Percentiles rank a stretch among this genome's conserved stretches.
Evolutionary conservation across 192 early-diverging fungal genomes (phyloP).

Genomic region (Backusella sp.): DNA sequence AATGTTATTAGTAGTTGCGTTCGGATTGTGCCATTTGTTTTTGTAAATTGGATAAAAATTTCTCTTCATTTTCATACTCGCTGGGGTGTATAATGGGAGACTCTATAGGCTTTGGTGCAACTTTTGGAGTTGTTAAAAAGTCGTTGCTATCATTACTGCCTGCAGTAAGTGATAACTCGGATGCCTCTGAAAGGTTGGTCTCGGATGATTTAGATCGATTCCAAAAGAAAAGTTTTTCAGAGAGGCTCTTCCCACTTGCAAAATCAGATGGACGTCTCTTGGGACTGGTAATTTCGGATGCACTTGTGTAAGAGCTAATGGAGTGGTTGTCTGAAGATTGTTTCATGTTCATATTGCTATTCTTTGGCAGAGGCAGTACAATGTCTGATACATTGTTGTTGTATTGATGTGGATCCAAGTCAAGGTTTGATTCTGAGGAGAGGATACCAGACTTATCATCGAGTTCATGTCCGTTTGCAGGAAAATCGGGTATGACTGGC

Average conservation of each 20-base stretch:
- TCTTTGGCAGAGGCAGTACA: neutral
- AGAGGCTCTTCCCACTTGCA: neutral
- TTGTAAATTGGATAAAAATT: constrained; percentile 5
- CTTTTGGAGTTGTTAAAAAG: neutral
- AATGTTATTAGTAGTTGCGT: neutral
- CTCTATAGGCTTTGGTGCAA: neutral
- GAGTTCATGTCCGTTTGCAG: neutral
- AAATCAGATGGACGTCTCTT: constrained; percentile 6
- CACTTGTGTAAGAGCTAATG: neutral
- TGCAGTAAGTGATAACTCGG: neutral
- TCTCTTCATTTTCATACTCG: constrained; percentile 24
- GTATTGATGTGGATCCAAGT: neutral
- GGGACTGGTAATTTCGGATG: neutral
- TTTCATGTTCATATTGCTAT: neutral
- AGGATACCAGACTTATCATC: neutral
- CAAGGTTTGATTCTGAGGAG: neutral
- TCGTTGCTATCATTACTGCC: neutral
- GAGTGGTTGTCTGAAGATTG: neutral
- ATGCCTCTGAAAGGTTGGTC: neutral
- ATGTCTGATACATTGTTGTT: neutral
- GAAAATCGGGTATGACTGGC: neutral
- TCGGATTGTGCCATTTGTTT: neutral
- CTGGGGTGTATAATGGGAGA: constrained; percentile 27
- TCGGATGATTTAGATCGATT: neutral
- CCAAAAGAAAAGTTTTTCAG: constrained; percentile 4